Evolutionary conservation across 2,329 filamentous ascomycete genomes (phyloP).

Genomic region (Colletotrichum trifolii): DNA sequence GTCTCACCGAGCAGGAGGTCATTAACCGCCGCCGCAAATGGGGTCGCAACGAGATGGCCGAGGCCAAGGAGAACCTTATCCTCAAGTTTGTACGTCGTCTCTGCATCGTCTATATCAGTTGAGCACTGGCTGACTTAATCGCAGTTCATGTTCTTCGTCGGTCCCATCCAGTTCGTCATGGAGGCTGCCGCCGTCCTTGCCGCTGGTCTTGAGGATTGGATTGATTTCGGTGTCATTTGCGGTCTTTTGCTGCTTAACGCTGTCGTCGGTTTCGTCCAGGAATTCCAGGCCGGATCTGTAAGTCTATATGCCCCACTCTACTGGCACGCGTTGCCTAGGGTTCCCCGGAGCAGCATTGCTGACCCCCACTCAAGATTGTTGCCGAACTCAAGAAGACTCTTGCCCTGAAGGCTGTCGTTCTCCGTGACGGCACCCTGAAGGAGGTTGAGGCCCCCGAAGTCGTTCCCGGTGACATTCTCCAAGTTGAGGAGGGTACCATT

Average conservation of each 20-base stretch:
- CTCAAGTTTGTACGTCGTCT: constrained; percentile 74
- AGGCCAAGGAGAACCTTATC: constrained; percentile 86
- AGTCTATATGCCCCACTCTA: constrained; percentile 22
- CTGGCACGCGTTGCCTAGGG: constrained; percentile 34
- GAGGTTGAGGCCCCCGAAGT: constrained; percentile 87
- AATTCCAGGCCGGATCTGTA: constrained; percentile 83
- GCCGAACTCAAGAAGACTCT: constrained; percentile 92
- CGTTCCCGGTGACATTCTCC: constrained; percentile 89
- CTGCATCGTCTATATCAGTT: not conserved
- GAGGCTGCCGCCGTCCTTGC: constrained; percentile 85
- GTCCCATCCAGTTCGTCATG: constrained; percentile 95
- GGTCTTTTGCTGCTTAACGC: constrained; percentile 87
- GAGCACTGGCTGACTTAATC: not conserved
- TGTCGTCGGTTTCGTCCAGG: constrained; percentile 86
- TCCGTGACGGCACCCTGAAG: constrained; percentile 81
- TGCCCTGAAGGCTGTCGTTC: constrained; percentile 86
- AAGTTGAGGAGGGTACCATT: constrained; percentile 92
- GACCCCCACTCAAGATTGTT: constrained; percentile 67
- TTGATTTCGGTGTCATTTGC: constrained; percentile 93
- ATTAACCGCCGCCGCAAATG: constrained; percentile 72
- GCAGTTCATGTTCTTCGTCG: constrained; percentile 77
- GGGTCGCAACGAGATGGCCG: constrained; percentile 87
- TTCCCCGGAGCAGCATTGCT: constrained; percentile 18
- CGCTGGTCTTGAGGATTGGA: constrained; percentile 87
- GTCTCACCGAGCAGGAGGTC: constrained; percentile 80